Conservation (phyloP, 441 rosid genomes). For the Pelargonium cotyledonis region DNA sequence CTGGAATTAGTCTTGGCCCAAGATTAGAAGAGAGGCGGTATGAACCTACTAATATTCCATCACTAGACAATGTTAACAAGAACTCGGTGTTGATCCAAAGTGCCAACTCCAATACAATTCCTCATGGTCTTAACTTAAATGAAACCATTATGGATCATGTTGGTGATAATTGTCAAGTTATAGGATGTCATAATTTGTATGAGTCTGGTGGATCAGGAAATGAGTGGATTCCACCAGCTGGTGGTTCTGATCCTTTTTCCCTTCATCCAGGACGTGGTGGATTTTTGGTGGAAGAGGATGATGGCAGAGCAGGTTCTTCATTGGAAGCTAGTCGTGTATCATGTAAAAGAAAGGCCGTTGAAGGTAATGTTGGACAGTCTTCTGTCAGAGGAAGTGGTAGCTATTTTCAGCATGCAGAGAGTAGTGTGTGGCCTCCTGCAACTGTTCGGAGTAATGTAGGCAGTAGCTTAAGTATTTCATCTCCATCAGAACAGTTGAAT, state of each 20-base stretch:
- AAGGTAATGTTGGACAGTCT: constrained; percentile 40
- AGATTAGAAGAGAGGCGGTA: constrained; percentile 36
- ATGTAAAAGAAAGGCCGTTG: constrained; percentile 80
- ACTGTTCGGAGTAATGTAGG: constrained; percentile 27
- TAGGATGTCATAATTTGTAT: constrained; percentile 32
- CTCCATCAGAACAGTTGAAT: constrained; percentile 37
- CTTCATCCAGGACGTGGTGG: constrained; percentile 41
- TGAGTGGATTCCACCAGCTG: constrained; percentile 26
- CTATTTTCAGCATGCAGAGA: constrained; percentile 49
- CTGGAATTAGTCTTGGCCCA: constrained; percentile 18
- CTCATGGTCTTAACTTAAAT: constrained; percentile 54
- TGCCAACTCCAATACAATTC: constrained; percentile 28
- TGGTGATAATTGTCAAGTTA: constrained; percentile 31
- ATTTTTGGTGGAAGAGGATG: constrained; percentile 33
- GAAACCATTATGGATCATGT: constrained; percentile 45
- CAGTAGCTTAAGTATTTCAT: constrained; percentile 37
- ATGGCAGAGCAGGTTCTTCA: constrained; percentile 42
- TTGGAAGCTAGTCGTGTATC: constrained; percentile 52
- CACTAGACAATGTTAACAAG: constrained; percentile 27
- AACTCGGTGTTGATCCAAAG: constrained; percentile 32
- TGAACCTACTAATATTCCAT: constrained; percentile 30
- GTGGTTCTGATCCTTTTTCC: constrained; percentile 28
- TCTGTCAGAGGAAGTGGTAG: constrained; percentile 38
- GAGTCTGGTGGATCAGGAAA: constrained; percentile 35
- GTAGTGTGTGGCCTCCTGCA: constrained; percentile 40